These are phyloP conservation scores for Pholiota molesta DNA, from an alignment of 768 basidiomycete species.

Conservation along the genomic window DNA sequence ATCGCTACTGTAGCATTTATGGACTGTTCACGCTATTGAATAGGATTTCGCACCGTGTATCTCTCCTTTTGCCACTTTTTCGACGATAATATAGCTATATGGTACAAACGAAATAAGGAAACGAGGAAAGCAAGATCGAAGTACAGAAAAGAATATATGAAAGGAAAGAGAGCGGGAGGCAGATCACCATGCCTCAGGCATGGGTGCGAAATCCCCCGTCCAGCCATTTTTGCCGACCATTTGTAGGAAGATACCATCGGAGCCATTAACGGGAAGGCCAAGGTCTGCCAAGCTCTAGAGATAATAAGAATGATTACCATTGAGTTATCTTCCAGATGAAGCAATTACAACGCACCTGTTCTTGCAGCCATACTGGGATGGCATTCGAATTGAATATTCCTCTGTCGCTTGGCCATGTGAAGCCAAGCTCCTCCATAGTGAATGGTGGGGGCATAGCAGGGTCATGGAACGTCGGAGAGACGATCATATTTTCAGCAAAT, in stretches of 20 bases:
- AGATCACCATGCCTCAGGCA: slow-evolving; percentile 84
- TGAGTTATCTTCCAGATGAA: background rate
- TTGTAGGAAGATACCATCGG: slow-evolving; percentile 87
- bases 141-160: slow-evolving; percentile 10
- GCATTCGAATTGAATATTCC: slow-evolving; percentile 76
- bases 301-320: slow-evolving; percentile 6
- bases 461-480: slow-evolving; percentile 61
- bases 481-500: slow-evolving; percentile 59
- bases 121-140: slow-evolving; percentile 7
- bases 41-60: slow-evolving; percentile 19
- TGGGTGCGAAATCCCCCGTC: slow-evolving; percentile 72
- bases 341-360: slow-evolving; percentile 60
- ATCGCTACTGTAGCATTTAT: slow-evolving; percentile 18
- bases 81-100: slow-evolving; percentile 7
- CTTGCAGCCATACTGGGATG: slow-evolving; percentile 92
- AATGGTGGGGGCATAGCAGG: slow-evolving; percentile 61
- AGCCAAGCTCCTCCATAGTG: slow-evolving; percentile 85
- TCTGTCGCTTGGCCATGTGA: slow-evolving; percentile 67
- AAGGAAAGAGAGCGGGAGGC: background rate
- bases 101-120: background rate
- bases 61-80: slow-evolving; percentile 13
- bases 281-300: slow-evolving; percentile 83
- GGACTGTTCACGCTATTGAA: slow-evolving; percentile 10
- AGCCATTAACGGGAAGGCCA: slow-evolving; percentile 89
- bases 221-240: slow-evolving; percentile 73